These are phyloP conservation scores for Globisporangium carolinianum DNA, from an alignment of 352 stramenopile species.

Conservation along the genomic window DNA sequence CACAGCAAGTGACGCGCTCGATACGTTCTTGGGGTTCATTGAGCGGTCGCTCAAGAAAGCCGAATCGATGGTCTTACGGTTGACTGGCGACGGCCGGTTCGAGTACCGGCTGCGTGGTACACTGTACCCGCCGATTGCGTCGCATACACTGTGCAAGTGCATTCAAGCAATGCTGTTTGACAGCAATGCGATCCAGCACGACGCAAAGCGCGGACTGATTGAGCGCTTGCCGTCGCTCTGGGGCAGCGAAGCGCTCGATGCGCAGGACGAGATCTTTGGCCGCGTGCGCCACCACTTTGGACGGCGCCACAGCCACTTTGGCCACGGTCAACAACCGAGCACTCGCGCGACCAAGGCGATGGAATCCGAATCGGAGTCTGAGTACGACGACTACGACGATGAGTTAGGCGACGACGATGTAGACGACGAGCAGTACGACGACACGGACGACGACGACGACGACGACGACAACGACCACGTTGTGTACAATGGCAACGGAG, in stretches of 20 bases:
- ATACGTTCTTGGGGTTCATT: conserved; percentile 66
- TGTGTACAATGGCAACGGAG: conserved; percentile 9
- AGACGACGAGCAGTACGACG: conserved; percentile 12
- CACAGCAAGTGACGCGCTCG: conserved; percentile 33
- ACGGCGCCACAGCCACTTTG: conserved; percentile 19
- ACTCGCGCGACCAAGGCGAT: conserved; percentile 27
- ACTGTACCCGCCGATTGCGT: conserved; percentile 66
- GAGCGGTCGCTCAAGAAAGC: conserved; percentile 81
- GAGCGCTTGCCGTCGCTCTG: conserved; percentile 70
- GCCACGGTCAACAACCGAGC: conserved; percentile 20
- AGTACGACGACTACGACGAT: conserved; percentile 22
- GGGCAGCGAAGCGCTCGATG: conserved; percentile 52
- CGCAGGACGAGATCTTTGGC: conserved; percentile 56
- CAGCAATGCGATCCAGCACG: conserved; percentile 72
- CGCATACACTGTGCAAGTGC: conserved; percentile 52
- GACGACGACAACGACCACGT: not conserved
- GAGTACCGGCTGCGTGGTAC: conserved; percentile 65
- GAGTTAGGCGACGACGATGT: conserved; percentile 22
- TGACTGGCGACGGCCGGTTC: conserved; percentile 54
- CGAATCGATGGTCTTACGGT: conserved; percentile 68
- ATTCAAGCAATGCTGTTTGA: conserved; percentile 78
- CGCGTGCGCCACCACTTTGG: conserved; percentile 27
- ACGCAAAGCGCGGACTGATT: conserved; percentile 67
- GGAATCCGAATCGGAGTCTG: conserved; percentile 27
- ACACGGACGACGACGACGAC: conserved; percentile 9